Percentiles rank a stretch among this genome's conserved stretches.
Conservation (phyloP, 495 filamentous ascomycete genomes). For the Xylaria nigripes region DNA sequence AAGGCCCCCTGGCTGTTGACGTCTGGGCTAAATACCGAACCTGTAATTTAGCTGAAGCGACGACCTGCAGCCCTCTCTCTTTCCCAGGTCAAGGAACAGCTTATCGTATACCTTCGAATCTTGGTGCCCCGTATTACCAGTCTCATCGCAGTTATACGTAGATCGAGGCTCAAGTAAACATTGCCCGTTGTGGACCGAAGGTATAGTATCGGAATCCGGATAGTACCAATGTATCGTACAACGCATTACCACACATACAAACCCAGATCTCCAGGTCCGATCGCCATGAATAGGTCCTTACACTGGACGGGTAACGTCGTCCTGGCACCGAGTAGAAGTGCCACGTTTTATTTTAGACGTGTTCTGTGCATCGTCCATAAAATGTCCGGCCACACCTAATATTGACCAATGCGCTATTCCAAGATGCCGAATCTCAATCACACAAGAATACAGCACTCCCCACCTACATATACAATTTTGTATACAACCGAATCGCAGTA, state of each 20-base stretch:
- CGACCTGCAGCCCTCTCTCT: background rate
- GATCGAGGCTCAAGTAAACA: background rate
- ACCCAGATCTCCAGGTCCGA: background rate
- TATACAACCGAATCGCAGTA: background rate
- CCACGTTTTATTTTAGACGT: background rate
- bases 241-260: background rate
- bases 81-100: background rate
- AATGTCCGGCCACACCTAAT: background rate
- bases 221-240: background rate
- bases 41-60: background rate
- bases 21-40: background rate
- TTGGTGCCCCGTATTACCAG: background rate
- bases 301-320: background rate
- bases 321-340: background rate
- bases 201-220: background rate
- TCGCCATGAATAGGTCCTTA: background rate
- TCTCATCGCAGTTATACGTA: background rate
- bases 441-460: background rate
- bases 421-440: background rate
- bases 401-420: background rate
- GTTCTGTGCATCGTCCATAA: background rate
- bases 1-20: background rate
- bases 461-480: constrained; percentile 1
- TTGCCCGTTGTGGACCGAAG: constrained; percentile 1
- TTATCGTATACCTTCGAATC: background rate